Conservation (phyloP, 192 early-diverging fungal species). For the Coemansia sp. region DNA sequence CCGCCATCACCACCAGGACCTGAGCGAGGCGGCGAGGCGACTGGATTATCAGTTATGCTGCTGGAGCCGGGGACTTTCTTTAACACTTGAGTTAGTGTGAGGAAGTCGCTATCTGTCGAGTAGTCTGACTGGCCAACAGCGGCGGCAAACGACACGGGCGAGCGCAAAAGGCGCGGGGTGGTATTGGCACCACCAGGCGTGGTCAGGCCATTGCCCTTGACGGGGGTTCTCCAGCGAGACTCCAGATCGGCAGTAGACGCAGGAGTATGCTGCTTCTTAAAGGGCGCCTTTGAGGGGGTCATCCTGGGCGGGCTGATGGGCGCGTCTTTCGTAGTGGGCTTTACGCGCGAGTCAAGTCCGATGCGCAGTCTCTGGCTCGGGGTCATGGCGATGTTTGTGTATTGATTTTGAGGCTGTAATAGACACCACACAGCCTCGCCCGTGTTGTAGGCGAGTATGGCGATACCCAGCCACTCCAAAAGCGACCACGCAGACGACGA, state of each 20-base stretch:
- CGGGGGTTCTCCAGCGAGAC: constrained; percentile 31
- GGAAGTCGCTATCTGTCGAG: constrained; percentile 26
- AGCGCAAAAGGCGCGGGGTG: constrained; percentile 30
- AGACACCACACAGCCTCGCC: constrained; percentile 51
- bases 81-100: constrained; percentile 42
- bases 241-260: constrained; percentile 32
- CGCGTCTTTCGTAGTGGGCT: constrained; percentile 8
- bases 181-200: constrained; percentile 4
- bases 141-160: constrained; percentile 22
- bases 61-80: constrained; percentile 34
- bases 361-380: constrained; percentile 41
- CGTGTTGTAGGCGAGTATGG: constrained; percentile 43
- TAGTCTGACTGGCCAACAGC: constrained; percentile 9
- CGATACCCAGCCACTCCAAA: constrained; percentile 33
- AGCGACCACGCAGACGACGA: constrained; percentile 22
- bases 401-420: constrained; percentile 42
- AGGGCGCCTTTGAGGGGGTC: constrained; percentile 31
- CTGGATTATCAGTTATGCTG: constrained; percentile 20
- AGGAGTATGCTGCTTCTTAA: constrained; percentile 9
- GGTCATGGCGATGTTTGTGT: constrained; percentile 39
- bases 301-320: constrained; percentile 36
- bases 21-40: constrained; percentile 20
- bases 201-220: constrained; percentile 3
- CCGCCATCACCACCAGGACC: constrained; percentile 12
- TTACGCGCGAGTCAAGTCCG: constrained; percentile 32